Evolutionary conservation across 129 eudicot species (phyloP).

Genomic region (Flaveria bidentis): DNA sequence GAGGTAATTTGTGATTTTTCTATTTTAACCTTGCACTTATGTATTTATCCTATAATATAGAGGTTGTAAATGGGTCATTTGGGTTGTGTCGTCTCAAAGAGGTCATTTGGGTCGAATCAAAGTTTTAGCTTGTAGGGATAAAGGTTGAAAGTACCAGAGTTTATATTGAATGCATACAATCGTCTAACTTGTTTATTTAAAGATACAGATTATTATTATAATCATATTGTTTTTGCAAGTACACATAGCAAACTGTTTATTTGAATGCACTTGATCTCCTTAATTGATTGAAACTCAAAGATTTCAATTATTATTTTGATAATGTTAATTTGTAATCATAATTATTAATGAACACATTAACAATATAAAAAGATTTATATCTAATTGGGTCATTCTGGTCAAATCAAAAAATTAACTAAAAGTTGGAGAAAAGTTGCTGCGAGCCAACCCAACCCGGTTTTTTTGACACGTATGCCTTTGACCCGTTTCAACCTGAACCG

Average conservation of each 20-base stretch:
- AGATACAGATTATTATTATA: no score
- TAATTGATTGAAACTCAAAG: neutral
- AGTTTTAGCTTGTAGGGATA: no score
- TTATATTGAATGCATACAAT: no score
- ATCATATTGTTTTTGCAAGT: neutral
- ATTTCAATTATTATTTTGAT: neutral
- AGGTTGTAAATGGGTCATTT: neutral
- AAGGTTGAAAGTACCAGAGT: neutral
- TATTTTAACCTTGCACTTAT: conserved; percentile 7
- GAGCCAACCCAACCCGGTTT: neutral
- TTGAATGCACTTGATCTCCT: neutral
- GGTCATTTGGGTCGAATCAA: neutral
- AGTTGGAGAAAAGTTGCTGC: neutral
- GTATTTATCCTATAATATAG: neutral
- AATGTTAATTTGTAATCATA: neutral
- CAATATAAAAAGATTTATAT: no score
- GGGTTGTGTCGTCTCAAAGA: neutral
- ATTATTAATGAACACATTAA: neutral
- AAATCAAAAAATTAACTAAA: no score
- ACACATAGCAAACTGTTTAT: neutral
- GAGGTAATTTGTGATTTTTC: conserved; percentile 51
- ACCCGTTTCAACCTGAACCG: neutral
- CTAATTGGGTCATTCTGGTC: no score
- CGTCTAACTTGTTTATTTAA: no score
- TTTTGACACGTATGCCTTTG: neutral